A percentile compares a stretch with the other conserved stretches of the same genome.
Conservation (phyloP, 306 rosid species). For the Quercus alba region DNA sequence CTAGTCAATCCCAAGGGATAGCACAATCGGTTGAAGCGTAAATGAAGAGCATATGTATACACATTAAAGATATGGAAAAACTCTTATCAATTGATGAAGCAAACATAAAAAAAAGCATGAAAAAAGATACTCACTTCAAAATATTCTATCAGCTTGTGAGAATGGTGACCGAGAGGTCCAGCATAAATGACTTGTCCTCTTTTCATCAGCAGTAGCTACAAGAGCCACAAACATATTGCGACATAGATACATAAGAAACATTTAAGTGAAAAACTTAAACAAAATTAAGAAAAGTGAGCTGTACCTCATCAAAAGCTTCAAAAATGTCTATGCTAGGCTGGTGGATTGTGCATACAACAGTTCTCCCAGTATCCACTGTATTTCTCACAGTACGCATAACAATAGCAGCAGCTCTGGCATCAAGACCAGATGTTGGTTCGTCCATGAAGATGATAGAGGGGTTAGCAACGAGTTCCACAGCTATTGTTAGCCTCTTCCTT, state of each 20-base stretch:
- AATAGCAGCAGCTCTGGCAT: conserved; percentile 89
- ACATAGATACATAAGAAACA: neutral
- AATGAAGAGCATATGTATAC: neutral
- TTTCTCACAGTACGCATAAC: conserved; percentile 88
- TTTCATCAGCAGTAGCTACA: conserved; percentile 71
- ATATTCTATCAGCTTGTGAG: conserved; percentile 63
- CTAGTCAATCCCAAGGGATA: neutral
- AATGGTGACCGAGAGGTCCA: conserved; percentile 68
- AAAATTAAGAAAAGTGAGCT: neutral
- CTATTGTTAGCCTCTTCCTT: conserved; percentile 82
- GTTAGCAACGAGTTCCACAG: conserved; percentile 82
- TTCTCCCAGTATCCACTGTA: conserved; percentile 79
- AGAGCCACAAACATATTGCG: neutral
- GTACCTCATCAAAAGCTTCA: conserved; percentile 84
- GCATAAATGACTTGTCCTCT: conserved; percentile 71
- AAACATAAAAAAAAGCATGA: neutral
- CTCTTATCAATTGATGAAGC: neutral
- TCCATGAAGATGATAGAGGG: conserved; percentile 93
- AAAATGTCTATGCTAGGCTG: conserved; percentile 90
- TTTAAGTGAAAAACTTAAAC: neutral
- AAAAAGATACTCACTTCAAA: conserved; percentile 47
- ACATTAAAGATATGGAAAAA: neutral
- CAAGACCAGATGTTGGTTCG: conserved; percentile 89
- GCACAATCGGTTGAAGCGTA: neutral
- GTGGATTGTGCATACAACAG: conserved; percentile 90